A percentile compares a stretch with the other conserved stretches of the same genome.
phyloP scores from a whole-genome alignment of 1,284 basidiomycete species.

The Trametes versicolor region DNA sequence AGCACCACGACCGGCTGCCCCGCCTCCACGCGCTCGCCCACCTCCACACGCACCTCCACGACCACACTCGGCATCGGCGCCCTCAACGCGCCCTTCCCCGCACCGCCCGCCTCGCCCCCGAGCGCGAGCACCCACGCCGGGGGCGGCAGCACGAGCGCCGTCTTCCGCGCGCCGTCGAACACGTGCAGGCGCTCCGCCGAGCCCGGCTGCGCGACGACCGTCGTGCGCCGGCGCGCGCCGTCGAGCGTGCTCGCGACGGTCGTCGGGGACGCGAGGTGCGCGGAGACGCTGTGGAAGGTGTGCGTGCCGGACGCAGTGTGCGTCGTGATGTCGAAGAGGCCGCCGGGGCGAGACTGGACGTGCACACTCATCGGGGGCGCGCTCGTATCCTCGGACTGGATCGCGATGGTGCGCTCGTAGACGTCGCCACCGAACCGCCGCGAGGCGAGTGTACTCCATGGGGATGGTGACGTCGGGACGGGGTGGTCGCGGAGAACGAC shows the following conservation, averaged over 20 bases:
- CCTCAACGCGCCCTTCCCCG: conserved; percentile 63
- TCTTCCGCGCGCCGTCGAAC: conserved; percentile 67
- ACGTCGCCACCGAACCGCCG: conserved; percentile 82
- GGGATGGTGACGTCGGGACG: conserved; percentile 48
- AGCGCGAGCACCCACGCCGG: conserved; percentile 75
- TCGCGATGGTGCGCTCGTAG: conserved; percentile 65
- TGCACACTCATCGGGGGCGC: conserved; percentile 54
- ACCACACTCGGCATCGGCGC: conserved; percentile 93
- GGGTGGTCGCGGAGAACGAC: conserved; percentile 74
- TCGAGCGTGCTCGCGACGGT: conserved; percentile 62
- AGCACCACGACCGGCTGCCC: conserved; percentile 86
- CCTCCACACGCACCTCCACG: conserved; percentile 83
- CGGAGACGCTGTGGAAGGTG: conserved; percentile 61
- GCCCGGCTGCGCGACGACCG: conserved; percentile 75
- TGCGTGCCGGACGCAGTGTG: conserved; percentile 46
- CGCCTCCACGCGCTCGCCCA: conserved; percentile 82
- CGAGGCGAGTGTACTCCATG: conserved; percentile 76
- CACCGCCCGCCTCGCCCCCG: conserved; percentile 60
- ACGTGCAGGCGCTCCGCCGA: conserved; percentile 78
- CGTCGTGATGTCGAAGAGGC: conserved; percentile 66
- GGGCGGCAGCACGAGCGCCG: conserved; percentile 66
- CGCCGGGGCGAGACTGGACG: conserved; percentile 54
- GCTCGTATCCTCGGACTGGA: conserved; percentile 61
- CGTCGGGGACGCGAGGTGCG: conserved; percentile 60
- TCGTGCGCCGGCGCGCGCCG: conserved; percentile 59